Evolutionary conservation across 345 rosid genomes (phyloP), one percentile per base, ranked within the genome.

Genomic region (Stellera chamaejasme): DNA sequence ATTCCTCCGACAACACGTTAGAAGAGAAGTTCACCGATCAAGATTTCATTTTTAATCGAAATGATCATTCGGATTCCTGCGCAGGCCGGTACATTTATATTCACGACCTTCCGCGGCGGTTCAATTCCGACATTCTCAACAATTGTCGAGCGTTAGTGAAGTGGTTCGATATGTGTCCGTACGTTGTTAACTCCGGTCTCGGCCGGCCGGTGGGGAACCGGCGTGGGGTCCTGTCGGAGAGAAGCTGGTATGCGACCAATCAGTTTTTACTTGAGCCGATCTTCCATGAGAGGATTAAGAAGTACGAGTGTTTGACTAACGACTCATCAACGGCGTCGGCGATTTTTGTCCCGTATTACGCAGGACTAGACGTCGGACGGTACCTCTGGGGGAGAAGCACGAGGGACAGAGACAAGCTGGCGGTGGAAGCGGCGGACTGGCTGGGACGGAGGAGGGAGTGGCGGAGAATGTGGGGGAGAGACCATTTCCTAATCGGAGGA

Each of bases 401-500:
- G 3, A 65, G 72, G 10, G 61, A 50, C 3, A 66, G 86, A 69
- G 88, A 85, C 41, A 57, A 72, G 28, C 58, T 65, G 27, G 79
- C 71, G 43, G 43, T 27, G 32, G 72, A 71, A 13, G 13, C 78
- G 4, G 66, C 52, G 0, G 27, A 28, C 11, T 82, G 85, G 82
- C 70, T 84, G 0, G 50, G 27, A 11, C 15, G 52, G 36, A 65
- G 67, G 36, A 64, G 75, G 0, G 82, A 78, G 61, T 85, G 88
- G 92, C 72, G 70, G 27, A 73, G 47, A 45, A 60, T 71, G 82
- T 68, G 27, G 55, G 92, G 92, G 12, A 45, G 62, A 60, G 86
- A 84, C 69, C 88, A 84, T 66, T 82, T 82, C 69, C 52, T 79
- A 2, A 73, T 82, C n/a, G 67, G 77, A 2, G 88, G 92, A 13